A percentile compares a stretch with the other conserved stretches of the same genome.
phyloP scores from a whole-genome alignment of 805 yeast genomes.

The Cyberlindnera subsufficiens region DNA sequence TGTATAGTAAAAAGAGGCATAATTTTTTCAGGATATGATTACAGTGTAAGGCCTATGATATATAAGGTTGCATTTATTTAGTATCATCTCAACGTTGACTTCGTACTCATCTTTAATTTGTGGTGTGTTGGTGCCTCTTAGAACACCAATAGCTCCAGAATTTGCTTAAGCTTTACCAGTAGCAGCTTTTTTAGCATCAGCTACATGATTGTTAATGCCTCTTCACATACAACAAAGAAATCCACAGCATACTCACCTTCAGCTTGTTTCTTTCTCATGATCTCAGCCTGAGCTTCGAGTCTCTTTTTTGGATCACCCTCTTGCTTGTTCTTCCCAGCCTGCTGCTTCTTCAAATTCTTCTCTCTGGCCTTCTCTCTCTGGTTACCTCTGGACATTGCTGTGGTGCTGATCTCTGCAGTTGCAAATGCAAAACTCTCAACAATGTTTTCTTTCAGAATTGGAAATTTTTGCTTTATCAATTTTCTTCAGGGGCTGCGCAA shows the following conservation, averaged over 20 bases:
- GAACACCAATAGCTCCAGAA: no score
- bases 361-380: constrained; percentile 93
- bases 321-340: constrained; percentile 56
- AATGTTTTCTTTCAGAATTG: no score
- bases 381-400: constrained; percentile 88
- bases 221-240: background rate
- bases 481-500: no score
- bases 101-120: background rate
- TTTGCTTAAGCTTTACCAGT: constrained; percentile 7
- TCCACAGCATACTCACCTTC: constrained; percentile 46
- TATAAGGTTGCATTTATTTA: background rate
- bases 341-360: constrained; percentile 78
- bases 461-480: no score
- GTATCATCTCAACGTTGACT: constrained; percentile 1
- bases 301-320: constrained; percentile 83
- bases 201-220: constrained; percentile 23
- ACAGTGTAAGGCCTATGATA: background rate
- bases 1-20: background rate
- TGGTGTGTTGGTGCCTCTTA: no score
- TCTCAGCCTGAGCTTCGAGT: constrained; percentile 85
- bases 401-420: background rate
- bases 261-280: constrained; percentile 82
- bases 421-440: no score
- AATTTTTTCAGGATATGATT: constrained; percentile 1
- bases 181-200: constrained; percentile 45